Percentiles rank a stretch among this genome's conserved stretches.
These are phyloP conservation scores for Asterophora lycoperdoides DNA, from an alignment of 768 basidiomycete genomes.

Conservation along the genomic window DNA sequence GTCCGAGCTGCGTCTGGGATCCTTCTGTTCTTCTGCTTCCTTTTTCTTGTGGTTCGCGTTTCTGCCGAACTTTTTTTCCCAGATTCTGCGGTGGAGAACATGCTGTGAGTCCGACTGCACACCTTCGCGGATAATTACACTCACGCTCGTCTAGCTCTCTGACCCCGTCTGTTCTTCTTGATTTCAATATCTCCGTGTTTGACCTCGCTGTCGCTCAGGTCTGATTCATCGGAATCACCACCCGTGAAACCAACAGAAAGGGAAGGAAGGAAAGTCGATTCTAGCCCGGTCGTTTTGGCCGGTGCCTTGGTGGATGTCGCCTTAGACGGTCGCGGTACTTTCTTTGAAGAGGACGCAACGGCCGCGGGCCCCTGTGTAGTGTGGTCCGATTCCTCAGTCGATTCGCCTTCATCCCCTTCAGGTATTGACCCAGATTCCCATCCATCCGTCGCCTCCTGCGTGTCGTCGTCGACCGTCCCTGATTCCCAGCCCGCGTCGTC, in stretches of 20 bases:
- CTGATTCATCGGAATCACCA: constrained; percentile 76
- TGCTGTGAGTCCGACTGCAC: constrained; percentile 1
- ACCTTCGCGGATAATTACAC: constrained; percentile 30
- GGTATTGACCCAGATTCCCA: constrained; percentile 54
- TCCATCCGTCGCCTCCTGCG: constrained; percentile 30
- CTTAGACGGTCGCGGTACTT: constrained; percentile 10
- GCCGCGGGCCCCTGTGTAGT: constrained; percentile 31
- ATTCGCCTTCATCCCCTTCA: constrained; percentile 25
- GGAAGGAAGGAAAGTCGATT: constrained; percentile 81
- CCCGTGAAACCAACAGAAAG: constrained; percentile 81
- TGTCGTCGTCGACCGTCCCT: constrained; percentile 35
- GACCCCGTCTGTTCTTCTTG: constrained; percentile 89
- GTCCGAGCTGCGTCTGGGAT: constrained; percentile 1
- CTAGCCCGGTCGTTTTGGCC: constrained; percentile 21
- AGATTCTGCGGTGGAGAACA: constrained; percentile 60
- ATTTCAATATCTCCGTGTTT: constrained; percentile 44
- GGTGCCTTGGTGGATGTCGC: constrained; percentile 22
- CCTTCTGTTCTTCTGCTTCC: constrained; percentile 27
- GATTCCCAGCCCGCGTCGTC: constrained; percentile 39
- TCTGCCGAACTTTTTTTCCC: constrained; percentile 95
- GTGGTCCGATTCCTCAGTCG: constrained; percentile 26
- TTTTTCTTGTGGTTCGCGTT: constrained; percentile 90
- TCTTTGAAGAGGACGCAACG: constrained; percentile 18
- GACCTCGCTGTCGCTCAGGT: constrained; percentile 64
- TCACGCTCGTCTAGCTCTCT: constrained; percentile 91